phyloP scores from a whole-genome alignment of 768 basidiomycete species.

The Lactarius deliciosus region DNA sequence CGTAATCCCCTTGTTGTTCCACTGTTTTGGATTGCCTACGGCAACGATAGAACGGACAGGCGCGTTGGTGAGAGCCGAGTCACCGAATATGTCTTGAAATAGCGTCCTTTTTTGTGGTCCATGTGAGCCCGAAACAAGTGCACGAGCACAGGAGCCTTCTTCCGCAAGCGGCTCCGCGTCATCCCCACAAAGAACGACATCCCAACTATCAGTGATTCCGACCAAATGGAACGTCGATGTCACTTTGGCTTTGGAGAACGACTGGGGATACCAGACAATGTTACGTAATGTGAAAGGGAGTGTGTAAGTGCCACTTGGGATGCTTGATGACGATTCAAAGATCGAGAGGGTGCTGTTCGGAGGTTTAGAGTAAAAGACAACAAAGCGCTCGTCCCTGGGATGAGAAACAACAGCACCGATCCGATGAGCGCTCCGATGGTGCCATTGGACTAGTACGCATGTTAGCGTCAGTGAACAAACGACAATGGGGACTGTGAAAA shows the following conservation, averaged over 20 bases:
- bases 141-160: conserved; percentile 44
- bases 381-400: conserved; percentile 56
- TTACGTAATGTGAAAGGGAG: conserved; percentile 67
- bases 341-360: conserved; percentile 39
- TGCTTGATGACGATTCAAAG: conserved; percentile 48
- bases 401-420: conserved; percentile 56
- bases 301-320: conserved; percentile 43
- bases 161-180: conserved; percentile 43
- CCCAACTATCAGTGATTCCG: conserved; percentile 67
- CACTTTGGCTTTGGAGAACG: conserved; percentile 34
- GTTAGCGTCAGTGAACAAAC: conserved; percentile 13
- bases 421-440: conserved; percentile 39
- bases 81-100: conserved; percentile 90
- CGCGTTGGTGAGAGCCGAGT: conserved; percentile 56
- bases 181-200: conserved; percentile 69
- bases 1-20: conserved; percentile 45
- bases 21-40: conserved; percentile 34
- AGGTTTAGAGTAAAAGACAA: conserved; percentile 47
- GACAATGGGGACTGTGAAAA: conserved; percentile 1
- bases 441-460: conserved; percentile 56
- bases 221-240: conserved; percentile 54
- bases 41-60: conserved; percentile 29
- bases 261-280: conserved; percentile 41
- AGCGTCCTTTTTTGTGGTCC: conserved; percentile 52
- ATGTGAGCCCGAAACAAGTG: conserved; percentile 35